A percentile compares a stretch with the other conserved stretches of the same genome.
phyloP scores from a whole-genome alignment of 2,329 filamentous ascomycete species.

The Colletotrichum orbiculare region DNA sequence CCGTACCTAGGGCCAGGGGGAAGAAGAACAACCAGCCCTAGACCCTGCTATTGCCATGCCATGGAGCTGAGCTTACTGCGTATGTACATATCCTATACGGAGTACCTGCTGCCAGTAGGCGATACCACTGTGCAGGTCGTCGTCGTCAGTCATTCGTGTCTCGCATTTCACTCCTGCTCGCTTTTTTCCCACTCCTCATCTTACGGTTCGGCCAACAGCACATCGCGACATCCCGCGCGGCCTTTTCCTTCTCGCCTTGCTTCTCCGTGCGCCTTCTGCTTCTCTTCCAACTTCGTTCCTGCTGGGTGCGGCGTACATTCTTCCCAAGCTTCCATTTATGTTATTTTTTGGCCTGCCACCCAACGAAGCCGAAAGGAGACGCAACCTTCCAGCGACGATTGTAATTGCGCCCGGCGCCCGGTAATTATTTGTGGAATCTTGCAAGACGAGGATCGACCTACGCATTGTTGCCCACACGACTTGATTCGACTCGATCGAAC shows the following conservation, averaged over 20 bases:
- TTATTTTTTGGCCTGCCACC: no score
- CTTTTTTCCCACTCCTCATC: background rate
- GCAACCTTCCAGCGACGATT: constrained; percentile 5
- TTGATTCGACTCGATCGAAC: constrained; percentile 8
- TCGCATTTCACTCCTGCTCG: constrained; percentile 6
- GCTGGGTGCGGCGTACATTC: background rate
- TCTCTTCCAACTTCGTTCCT: background rate
- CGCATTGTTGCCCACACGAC: constrained; percentile 3
- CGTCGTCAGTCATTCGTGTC: constrained; percentile 6
- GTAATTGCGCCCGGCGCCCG: constrained; percentile 14
- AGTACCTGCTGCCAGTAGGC: no score
- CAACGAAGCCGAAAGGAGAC: background rate
- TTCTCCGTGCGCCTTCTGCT: background rate
- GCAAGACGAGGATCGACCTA: constrained; percentile 32
- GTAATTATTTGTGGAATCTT: constrained; percentile 23
- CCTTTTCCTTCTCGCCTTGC: background rate
- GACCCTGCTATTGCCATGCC: constrained; percentile 5
- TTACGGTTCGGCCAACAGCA: background rate
- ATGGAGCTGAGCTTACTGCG: no score
- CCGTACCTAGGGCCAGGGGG: no score
- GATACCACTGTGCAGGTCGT: no score
- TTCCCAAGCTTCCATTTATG: no score
- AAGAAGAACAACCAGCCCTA: background rate
- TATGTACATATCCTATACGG: no score
- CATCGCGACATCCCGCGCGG: no score